These are phyloP conservation scores for Gonapodya prolifera DNA, from an alignment of 192 early-diverging fungal genomes.

Conservation along the genomic window DNA sequence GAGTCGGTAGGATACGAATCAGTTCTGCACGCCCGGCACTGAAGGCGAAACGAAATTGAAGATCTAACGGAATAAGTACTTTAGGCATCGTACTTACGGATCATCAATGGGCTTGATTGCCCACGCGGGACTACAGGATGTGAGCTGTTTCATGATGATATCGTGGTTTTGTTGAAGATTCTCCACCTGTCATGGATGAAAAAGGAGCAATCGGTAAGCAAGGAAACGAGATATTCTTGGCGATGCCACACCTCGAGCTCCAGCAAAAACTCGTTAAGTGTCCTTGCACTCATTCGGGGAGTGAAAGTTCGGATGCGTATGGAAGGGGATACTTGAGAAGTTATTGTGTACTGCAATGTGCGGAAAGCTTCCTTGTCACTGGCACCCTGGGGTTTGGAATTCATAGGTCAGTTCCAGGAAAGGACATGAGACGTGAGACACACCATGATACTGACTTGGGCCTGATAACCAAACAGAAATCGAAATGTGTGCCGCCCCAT, in stretches of 20 bases:
- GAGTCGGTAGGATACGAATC: too few species aligned
- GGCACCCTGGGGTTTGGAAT: constrained; percentile 30
- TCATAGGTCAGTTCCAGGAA: constrained; percentile 2
- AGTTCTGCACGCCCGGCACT: neutral
- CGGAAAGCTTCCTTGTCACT: constrained; percentile 45
- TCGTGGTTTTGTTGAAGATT: constrained; percentile 49
- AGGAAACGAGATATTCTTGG: constrained; percentile 15
- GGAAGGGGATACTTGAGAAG: constrained; percentile 64
- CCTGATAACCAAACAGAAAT: constrained; percentile 73
- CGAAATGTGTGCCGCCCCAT: constrained; percentile 72
- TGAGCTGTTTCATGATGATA: constrained; percentile 54
- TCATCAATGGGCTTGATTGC: constrained; percentile 39
- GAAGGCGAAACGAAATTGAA: neutral
- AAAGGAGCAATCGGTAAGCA: constrained; percentile 25
- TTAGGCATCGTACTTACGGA: constrained; percentile 12
- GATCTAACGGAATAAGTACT: neutral
- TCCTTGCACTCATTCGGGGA: constrained; percentile 59
- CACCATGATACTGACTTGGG: constrained; percentile 32
- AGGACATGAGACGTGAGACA: constrained; percentile 14
- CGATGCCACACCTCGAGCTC: constrained; percentile 70
- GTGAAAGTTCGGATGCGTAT: constrained; percentile 92
- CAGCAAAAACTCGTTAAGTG: constrained; percentile 72
- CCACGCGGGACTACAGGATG: constrained; percentile 62
- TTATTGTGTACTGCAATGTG: constrained; percentile 44
- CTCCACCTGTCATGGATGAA: constrained; percentile 41